These are phyloP conservation scores for Podospora anserina DNA, from an alignment of 495 filamentous ascomycete genomes.

Conservation along the genomic window DNA sequence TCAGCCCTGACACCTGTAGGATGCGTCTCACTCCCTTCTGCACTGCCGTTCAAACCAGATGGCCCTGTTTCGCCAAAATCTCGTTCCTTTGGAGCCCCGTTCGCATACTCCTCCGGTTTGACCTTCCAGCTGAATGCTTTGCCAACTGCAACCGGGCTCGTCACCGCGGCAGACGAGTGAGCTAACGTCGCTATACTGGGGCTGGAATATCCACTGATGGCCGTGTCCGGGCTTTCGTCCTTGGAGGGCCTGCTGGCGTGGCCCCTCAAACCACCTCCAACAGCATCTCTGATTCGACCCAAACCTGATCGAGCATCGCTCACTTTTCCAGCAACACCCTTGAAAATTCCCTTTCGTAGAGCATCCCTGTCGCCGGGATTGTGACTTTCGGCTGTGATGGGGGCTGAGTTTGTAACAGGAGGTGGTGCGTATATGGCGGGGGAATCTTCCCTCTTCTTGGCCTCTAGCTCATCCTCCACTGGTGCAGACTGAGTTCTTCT, in stretches of 20 bases:
- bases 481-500: constrained; percentile 49
- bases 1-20: constrained; percentile 1
- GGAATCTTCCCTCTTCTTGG: constrained; percentile 42
- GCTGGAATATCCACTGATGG: constrained; percentile 24
- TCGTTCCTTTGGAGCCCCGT: constrained; percentile 32
- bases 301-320: constrained; percentile 82
- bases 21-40: constrained; percentile 9
- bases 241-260: constrained; percentile 49
- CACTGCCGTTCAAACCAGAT: background rate
- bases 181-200: constrained; percentile 39
- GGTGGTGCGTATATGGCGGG: constrained; percentile 36
- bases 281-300: constrained; percentile 78
- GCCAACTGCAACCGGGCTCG: constrained; percentile 35
- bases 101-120: constrained; percentile 54
- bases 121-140: constrained; percentile 55
- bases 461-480: constrained; percentile 47
- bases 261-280: constrained; percentile 55
- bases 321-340: constrained; percentile 73
- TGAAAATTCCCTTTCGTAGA: constrained; percentile 66
- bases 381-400: constrained; percentile 39
- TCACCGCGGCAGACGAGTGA: constrained; percentile 36
- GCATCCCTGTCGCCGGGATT: constrained; percentile 60
- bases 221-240: constrained; percentile 39
- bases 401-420: constrained; percentile 36
- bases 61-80: constrained; percentile 29